Percentiles rank a stretch among this genome's conserved stretches.
These are phyloP conservation scores for Candida suzukii DNA, from an alignment of 805 yeast species.

Conservation along the genomic window DNA sequence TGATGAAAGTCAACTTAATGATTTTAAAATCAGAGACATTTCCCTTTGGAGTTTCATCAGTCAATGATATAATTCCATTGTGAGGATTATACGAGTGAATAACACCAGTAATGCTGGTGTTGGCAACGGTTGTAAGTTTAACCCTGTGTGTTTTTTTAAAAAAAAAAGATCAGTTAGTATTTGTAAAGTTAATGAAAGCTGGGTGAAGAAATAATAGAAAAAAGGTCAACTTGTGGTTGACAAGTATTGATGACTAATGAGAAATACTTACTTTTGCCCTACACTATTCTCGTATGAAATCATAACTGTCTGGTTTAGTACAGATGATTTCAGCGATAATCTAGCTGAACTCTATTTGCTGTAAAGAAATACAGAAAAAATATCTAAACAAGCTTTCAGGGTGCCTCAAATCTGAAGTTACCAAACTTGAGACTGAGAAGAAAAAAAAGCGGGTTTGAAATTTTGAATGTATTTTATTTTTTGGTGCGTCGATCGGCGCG, in stretches of 20 bases:
- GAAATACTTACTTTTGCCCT: conserved; percentile 26
- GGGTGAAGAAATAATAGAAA: no score
- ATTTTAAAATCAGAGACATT: conserved; percentile 33
- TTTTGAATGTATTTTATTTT: no score
- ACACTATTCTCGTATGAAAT: conserved; percentile 24
- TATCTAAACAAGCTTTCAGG: no score
- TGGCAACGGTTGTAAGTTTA: conserved; percentile 52
- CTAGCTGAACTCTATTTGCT: no score
- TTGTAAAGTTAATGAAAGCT: not conserved
- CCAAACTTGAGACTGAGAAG: no score
- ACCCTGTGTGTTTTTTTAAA: conserved; percentile 31
- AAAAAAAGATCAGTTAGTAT: not conserved
- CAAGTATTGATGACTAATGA: no score
- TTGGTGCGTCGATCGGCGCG: no score
- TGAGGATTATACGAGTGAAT: conserved; percentile 55
- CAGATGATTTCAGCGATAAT: no score
- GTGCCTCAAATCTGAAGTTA: no score
- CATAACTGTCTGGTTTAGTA: conserved; percentile 8
- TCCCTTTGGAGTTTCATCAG: conserved; percentile 20
- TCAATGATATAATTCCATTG: conserved; percentile 33
- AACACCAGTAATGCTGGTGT: conserved; percentile 50
- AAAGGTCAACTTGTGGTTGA: no score
- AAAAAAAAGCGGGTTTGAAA: no score
- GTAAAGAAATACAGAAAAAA: no score
- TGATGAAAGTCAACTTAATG: conserved; percentile 52